These are phyloP conservation scores for Colletotrichum orbiculare DNA, from an alignment of 2,329 filamentous ascomycete genomes.

Conservation along the genomic window DNA sequence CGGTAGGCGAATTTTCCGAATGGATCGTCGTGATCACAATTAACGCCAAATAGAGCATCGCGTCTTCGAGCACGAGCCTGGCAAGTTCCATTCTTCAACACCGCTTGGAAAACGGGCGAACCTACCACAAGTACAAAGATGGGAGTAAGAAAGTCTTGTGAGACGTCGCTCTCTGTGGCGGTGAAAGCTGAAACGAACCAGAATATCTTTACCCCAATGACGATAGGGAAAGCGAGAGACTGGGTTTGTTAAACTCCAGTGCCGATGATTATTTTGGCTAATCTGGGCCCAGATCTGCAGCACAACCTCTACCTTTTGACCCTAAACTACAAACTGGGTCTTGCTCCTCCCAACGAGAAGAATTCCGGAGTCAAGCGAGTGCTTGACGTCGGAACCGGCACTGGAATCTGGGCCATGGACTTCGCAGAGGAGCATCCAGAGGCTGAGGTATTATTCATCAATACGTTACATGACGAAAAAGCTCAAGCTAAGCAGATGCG, in stretches of 20 bases:
- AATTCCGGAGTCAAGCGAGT: constrained; percentile 38
- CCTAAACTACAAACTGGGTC: constrained; percentile 43
- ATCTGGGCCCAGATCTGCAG: constrained; percentile 44
- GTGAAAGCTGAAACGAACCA: constrained; percentile 6
- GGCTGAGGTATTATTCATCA: too few relatives aligned
- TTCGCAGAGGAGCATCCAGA: constrained; percentile 42
- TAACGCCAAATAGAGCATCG: too few relatives aligned
- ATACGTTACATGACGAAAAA: background rate
- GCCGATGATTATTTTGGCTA: too few relatives aligned
- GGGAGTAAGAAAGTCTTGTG: too few relatives aligned
- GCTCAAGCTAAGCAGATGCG: background rate
- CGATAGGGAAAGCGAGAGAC: constrained; percentile 43
- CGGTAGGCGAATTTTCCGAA: too few relatives aligned
- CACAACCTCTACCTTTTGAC: constrained; percentile 49
- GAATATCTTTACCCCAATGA: constrained; percentile 43
- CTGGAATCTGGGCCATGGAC: constrained; percentile 30
- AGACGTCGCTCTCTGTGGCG: too few relatives aligned
- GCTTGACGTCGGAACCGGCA: constrained; percentile 25
- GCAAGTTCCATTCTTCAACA: constrained; percentile 9
- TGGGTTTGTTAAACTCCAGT: too few relatives aligned
- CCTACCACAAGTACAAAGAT: constrained; percentile 36
- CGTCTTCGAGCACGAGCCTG: constrained; percentile 7
- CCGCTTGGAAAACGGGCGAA: constrained; percentile 25
- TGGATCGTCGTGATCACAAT: too few relatives aligned
- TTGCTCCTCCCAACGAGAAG: constrained; percentile 38